These are phyloP conservation scores for Austroboletus niveus DNA, from an alignment of 1,284 basidiomycete species.

Conservation along the genomic window DNA sequence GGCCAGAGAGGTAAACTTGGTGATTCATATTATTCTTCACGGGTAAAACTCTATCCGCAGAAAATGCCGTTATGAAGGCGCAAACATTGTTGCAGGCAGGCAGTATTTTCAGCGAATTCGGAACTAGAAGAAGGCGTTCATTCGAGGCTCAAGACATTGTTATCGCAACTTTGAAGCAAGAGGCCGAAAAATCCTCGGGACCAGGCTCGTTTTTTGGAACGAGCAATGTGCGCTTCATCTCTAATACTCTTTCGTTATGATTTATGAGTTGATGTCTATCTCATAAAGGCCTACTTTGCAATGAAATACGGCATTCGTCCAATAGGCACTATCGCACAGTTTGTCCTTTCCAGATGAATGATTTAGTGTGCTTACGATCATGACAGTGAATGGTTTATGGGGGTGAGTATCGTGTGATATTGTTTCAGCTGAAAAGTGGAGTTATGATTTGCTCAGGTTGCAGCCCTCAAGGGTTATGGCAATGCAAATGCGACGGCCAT, in stretches of 20 bases:
- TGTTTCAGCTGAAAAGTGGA: neutral
- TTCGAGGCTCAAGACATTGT: conserved; percentile 81
- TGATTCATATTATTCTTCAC: neutral
- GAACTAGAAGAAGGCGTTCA: conserved; percentile 85
- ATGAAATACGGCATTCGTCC: conserved; percentile 67
- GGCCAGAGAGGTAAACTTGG: conserved; percentile 65
- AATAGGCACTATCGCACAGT: conserved; percentile 90
- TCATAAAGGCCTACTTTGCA: conserved; percentile 74
- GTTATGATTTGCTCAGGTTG: conserved; percentile 48
- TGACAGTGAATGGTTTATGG: conserved; percentile 93
- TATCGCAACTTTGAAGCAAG: conserved; percentile 66
- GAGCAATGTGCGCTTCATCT: conserved; percentile 65
- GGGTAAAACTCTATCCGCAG: conserved; percentile 30
- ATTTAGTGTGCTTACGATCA: conserved; percentile 6
- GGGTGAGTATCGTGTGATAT: conserved; percentile 43
- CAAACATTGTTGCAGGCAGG: conserved; percentile 63
- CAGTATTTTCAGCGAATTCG: conserved; percentile 89
- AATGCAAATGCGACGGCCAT: conserved; percentile 72
- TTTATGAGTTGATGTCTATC: neutral
- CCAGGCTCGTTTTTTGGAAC: conserved; percentile 76
- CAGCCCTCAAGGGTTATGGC: conserved; percentile 79
- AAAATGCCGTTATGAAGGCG: conserved; percentile 72
- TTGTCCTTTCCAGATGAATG: conserved; percentile 31
- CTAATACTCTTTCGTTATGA: neutral
- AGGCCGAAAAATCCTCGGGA: conserved; percentile 50